These are phyloP conservation scores for Hygrophorus russula DNA, from an alignment of 768 basidiomycete genomes.

Conservation along the genomic window DNA sequence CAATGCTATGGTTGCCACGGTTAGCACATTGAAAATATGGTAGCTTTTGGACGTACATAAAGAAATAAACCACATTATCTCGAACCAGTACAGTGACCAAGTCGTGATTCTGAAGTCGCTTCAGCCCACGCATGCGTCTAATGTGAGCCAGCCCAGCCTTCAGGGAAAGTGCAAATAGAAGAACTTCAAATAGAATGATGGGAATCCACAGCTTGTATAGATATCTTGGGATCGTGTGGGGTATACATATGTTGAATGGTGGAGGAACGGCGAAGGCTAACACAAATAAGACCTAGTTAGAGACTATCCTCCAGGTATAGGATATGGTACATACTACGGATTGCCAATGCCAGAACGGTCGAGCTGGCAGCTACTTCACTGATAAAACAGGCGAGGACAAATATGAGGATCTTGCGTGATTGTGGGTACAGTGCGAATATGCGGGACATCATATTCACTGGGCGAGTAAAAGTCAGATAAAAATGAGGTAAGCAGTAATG, in stretches of 20 bases:
- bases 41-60: conserved; percentile 13
- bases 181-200: conserved; percentile 13
- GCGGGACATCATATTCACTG: conserved; percentile 16
- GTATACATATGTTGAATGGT: too few relatives aligned
- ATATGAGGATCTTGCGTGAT: conserved; percentile 7
- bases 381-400: conserved; percentile 8
- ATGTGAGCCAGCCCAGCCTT: conserved; percentile 10
- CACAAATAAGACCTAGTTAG: too few relatives aligned
- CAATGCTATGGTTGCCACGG: too few relatives aligned
- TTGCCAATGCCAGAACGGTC: conserved; percentile 12
- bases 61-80: conserved; percentile 17
- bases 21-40: too few relatives aligned
- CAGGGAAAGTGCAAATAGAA: conserved; percentile 13
- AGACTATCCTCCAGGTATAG: too few relatives aligned
- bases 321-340: conserved; percentile 10
- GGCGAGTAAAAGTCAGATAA: not conserved
- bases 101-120: conserved; percentile 6
- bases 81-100: conserved; percentile 13
- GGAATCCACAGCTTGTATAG: conserved; percentile 16
- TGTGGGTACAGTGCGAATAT: conserved; percentile 14
- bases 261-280: too few relatives aligned
- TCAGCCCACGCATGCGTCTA: conserved; percentile 3
- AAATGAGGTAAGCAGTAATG: not conserved
- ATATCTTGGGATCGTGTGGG: not conserved
- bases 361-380: conserved; percentile 11